Evolutionary conservation across 345 rosid genomes (phyloP), one percentile per base, ranked within the genome.

Genomic region (Rubroshorea leprosula): DNA sequence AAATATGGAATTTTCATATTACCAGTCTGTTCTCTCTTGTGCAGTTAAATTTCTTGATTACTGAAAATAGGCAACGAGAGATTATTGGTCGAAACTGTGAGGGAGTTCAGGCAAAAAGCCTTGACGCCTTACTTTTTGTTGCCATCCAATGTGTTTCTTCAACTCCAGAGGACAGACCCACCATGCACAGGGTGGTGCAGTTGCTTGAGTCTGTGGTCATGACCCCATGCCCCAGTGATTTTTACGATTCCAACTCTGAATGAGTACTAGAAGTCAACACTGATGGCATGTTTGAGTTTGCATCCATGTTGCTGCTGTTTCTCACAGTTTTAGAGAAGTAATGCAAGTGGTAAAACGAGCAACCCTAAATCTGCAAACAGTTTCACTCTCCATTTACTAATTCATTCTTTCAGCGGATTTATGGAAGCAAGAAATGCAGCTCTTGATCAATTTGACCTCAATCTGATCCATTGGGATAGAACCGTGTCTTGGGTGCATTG

Each of bases 151-250:
- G 99, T 19, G 85, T 89, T 27, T 84, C 89, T 62, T 77, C 93
- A 0, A 72, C 56, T 68, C 89, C 99, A 5, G 94, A 89, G 54
- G 96, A 89, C 57, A 79, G 99, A 44, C 99, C 96, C 52, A 85
- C 90, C 66, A 93, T 89, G 97, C 99, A 93, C 75, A 78, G 96
- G 71, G 96, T 93, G 54, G 85, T 89, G 26, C 99, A 93, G 63
- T 67, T 85, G 55, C 92, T 93, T 13, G 97, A 89, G 73, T 87
- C 99, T 22, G 99, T 87, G 67, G 96, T 89, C 58, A 89, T 89
- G 97, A 89, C 96, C 65, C 99, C 99, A 29, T 93, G 96, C 76
- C 99, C 97, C 11, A 93, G 99, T 57, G 97, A 93, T 60, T 87
- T 93, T 21, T 89, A 93, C 29, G 99, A 93, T 74, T 86, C 96